A percentile compares a stretch with the other conserved stretches of the same genome.
Conservation (phyloP, 805 yeast species). For the Starmerella apis region DNA sequence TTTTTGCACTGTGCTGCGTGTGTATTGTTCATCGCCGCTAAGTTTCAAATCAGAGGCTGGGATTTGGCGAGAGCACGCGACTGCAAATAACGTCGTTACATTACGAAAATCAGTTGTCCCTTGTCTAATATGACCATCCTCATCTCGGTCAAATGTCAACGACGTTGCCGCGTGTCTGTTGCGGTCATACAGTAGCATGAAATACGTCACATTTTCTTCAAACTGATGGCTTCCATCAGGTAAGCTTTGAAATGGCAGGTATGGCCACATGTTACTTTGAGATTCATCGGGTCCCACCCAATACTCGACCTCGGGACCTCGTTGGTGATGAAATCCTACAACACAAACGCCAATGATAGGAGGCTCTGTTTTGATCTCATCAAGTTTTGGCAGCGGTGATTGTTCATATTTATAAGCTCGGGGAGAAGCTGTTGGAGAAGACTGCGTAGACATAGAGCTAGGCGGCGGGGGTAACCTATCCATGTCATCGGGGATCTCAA, state of each 20-base stretch:
- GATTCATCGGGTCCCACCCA: constrained; percentile 51
- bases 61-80: constrained; percentile 84
- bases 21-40: constrained; percentile 46
- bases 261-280: constrained; percentile 56
- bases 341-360: constrained; percentile 73
- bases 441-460: not conserved
- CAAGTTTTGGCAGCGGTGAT: constrained; percentile 12
- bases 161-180: constrained; percentile 39
- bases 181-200: constrained; percentile 68
- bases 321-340: constrained; percentile 81
- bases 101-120: constrained; percentile 33
- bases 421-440: constrained; percentile 18
- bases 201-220: constrained; percentile 87
- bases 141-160: constrained; percentile 32
- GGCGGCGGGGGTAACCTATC: not conserved
- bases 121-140: constrained; percentile 35
- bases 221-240: constrained; percentile 94
- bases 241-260: constrained; percentile 83
- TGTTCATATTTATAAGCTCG: constrained; percentile 18
- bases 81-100: constrained; percentile 76
- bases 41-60: constrained; percentile 48
- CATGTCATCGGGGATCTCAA: not conserved
- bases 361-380: constrained; percentile 7
- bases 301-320: constrained; percentile 94
- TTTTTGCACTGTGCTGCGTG: constrained; percentile 83